Base-by-base conservation (phyloP, 768 basidiomycete species). In the Russula sp. region DNA sequence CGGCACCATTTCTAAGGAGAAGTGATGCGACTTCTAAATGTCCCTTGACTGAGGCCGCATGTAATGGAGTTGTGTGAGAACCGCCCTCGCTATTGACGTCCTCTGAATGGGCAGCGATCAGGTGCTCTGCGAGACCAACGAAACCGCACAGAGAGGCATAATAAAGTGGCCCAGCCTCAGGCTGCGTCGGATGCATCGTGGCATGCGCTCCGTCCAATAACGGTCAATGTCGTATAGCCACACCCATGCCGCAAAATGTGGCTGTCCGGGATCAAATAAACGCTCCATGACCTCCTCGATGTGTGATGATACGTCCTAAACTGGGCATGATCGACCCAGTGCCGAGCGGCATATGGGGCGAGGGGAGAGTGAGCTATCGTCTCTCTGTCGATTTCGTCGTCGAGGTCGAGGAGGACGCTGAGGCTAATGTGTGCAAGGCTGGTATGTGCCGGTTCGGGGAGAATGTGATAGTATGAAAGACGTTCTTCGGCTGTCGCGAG, bases 151-250 rank as follows among this genome's bases (percentile, higher is more conserved):
- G 8, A 24, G 36, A 46, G 1, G 58, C 63, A 49, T 59, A 64
- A 20, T 64, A 64, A 5, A 64, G 14, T 0, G 63, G 58, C 14
- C 1, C n/a, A 0, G 20, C 57, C 0, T 24, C 11, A n/a, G 57
- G 58, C 3, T 2, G 26, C 16, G 18, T 30, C 34, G 63, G 58
- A 26, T 18, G 58, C 13, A 8, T 16, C 6, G 30, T 10, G 40
- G 28, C 49, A 58, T 53, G 7, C 28, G 36, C 14, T 46, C 28
- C 5, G 14, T 13, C 63, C 59, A 64, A 38, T 36, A 51, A 18
- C 5, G 57, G 22, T 64, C 58, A 56, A n/a, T n/a, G 18, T 64
- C 52, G n/a, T 55, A 34, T 22, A 56, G 5, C 63, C 63, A 64
- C 16, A 60, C 22, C 63, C 63, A 64, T 16, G 53, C 30, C 1